A percentile compares a stretch with the other conserved stretches of the same genome.
These are phyloP conservation scores for Setomelanomma holmii DNA, from an alignment of 2,329 filamentous ascomycete species.

Conservation along the genomic window DNA sequence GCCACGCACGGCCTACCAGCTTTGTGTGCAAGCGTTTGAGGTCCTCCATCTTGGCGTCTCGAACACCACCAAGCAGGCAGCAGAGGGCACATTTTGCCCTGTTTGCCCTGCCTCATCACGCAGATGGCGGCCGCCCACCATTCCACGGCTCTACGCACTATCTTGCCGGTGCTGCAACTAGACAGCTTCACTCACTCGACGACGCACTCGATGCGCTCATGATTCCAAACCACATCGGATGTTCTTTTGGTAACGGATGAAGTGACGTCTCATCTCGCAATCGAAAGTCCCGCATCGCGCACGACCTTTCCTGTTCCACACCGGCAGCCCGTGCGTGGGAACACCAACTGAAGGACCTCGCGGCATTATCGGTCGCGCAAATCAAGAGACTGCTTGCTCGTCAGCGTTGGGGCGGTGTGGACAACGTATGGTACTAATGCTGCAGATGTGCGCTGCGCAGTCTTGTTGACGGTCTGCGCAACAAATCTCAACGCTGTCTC, in stretches of 20 bases:
- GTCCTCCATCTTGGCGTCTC: slow-evolving; percentile 20
- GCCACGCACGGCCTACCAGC: slow-evolving; percentile 15
- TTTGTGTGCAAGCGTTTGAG: slow-evolving; percentile 8
- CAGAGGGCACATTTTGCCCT: slow-evolving; percentile 21
- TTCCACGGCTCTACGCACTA: slow-evolving; percentile 7
- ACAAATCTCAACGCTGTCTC: slow-evolving; percentile 10
- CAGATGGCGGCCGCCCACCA: slow-evolving; percentile 26
- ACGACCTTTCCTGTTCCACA: slow-evolving; percentile 30
- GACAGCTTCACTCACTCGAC: slow-evolving; percentile 26
- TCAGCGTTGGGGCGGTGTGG: slow-evolving; percentile 43
- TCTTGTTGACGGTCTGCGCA: slow-evolving; percentile 25
- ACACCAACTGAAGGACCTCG: slow-evolving; percentile 29
- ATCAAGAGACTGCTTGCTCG: slow-evolving; percentile 19
- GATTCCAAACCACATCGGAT: not conserved
- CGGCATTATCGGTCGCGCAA: slow-evolving; percentile 8
- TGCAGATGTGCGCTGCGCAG: slow-evolving; percentile 38
- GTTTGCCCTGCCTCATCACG: slow-evolving; percentile 8
- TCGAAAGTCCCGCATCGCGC: slow-evolving; percentile 7
- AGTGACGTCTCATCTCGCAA: not conserved
- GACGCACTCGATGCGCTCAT: slow-evolving; percentile 1
- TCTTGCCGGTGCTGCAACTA: slow-evolving; percentile 15
- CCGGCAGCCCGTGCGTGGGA: slow-evolving; percentile 29
- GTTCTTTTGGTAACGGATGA: not conserved
- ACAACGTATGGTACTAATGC: slow-evolving; percentile 40
- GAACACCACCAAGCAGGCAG: slow-evolving; percentile 14